A percentile compares a stretch with the other conserved stretches of the same genome.
phyloP scores from a whole-genome alignment of 345 rosid genomes.

The Syzygium aqueum region DNA sequence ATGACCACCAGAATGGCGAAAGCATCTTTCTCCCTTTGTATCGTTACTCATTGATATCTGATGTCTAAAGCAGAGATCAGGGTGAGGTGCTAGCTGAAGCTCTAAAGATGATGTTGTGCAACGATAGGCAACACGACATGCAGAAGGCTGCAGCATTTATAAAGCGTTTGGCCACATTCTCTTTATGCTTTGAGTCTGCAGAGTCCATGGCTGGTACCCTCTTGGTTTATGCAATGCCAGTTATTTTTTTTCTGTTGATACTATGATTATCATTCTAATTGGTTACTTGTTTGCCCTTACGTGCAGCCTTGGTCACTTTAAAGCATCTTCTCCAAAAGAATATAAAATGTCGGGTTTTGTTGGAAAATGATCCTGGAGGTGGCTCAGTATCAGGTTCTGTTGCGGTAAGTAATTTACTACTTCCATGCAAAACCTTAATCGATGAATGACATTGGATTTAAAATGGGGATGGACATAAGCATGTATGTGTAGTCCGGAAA shows the following conservation, averaged over 20 bases:
- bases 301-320: slow-evolving; percentile 75
- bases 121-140: slow-evolving; percentile 96
- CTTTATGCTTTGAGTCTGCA: slow-evolving; percentile 71
- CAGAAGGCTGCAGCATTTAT: slow-evolving; percentile 95
- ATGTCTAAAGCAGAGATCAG: slow-evolving; percentile 49
- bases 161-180: slow-evolving; percentile 84
- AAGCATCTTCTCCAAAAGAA: slow-evolving; percentile 78
- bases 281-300: not conserved
- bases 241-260: not conserved
- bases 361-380: slow-evolving; percentile 97
- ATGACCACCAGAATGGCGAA: not conserved
- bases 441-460: not conserved
- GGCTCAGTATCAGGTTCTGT: slow-evolving; percentile 92
- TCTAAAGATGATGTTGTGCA: slow-evolving; percentile 83
- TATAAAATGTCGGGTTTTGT: slow-evolving; percentile 73
- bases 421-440: not conserved
- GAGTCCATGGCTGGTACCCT: slow-evolving; percentile 82
- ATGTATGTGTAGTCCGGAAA: not conserved
- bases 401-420: slow-evolving; percentile 35
- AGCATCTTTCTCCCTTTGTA: not conserved
- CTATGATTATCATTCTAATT: not conserved
- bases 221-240: not conserved
- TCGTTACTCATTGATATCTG: not conserved
- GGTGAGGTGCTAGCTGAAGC: slow-evolving; percentile 89
- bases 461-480: not conserved